phyloP scores from a whole-genome alignment of 164 flowering plant genomes.

The Kalanchoe fedtschenkoi region DNA sequence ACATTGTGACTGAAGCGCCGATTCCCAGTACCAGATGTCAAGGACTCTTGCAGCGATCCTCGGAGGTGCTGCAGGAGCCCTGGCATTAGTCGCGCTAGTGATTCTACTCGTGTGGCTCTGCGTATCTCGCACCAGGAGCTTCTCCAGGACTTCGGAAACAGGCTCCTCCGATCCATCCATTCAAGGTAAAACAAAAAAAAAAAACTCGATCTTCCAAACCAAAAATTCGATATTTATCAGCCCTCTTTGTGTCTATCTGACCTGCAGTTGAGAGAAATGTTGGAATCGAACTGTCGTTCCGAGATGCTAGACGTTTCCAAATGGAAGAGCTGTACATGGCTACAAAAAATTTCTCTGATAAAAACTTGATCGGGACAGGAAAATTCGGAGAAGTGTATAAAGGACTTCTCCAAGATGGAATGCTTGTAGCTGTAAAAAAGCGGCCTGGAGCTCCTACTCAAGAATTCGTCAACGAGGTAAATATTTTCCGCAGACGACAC shows the following conservation, averaged over 20 bases:
- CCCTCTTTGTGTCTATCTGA: not conserved
- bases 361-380: conserved; percentile 49
- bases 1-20: conserved; percentile 29
- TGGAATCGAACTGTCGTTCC: conserved; percentile 25
- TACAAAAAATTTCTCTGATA: conserved; percentile 43
- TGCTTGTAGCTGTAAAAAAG: conserved; percentile 56
- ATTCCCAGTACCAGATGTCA: conserved; percentile 34
- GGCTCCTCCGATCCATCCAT: conserved; percentile 74
- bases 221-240: too few relatives aligned
- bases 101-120: conserved; percentile 31
- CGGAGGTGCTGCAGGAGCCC: conserved; percentile 39
- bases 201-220: not conserved
- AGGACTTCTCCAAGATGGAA: conserved; percentile 63
- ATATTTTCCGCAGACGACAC: not conserved
- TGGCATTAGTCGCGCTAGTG: conserved; percentile 22
- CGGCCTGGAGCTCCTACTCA: conserved; percentile 33
- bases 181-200: too few relatives aligned
- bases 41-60: conserved; percentile 24
- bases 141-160: conserved; percentile 41
- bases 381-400: conserved; percentile 55
- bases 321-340: conserved; percentile 58
- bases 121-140: conserved; percentile 21
- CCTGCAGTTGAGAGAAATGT: conserved; percentile 34
- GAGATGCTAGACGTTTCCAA: conserved; percentile 32
- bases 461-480: conserved; percentile 50